Evolutionary conservation across 768 basidiomycete species (phyloP).

Genomic region (Boletus speciosus): DNA sequence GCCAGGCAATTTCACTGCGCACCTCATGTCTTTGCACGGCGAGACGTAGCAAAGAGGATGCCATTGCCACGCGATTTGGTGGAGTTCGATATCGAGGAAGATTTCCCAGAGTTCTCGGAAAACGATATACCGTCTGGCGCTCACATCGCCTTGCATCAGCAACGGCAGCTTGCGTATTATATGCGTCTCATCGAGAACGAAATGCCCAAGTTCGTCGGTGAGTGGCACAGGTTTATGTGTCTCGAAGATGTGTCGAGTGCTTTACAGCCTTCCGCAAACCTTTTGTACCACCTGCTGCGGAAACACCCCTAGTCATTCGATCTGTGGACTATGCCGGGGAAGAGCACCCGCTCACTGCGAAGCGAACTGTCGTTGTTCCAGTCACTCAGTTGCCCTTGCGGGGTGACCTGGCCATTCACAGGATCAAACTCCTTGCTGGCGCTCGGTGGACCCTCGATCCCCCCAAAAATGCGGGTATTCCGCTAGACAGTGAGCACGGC

Average conservation of each 20-base stretch:
- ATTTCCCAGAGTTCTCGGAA: slow-evolving; percentile 26
- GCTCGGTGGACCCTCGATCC: slow-evolving; percentile 78
- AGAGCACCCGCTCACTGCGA: slow-evolving; percentile 64
- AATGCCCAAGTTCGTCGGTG: slow-evolving; percentile 83
- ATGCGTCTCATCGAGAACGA: slow-evolving; percentile 86
- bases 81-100: slow-evolving; percentile 36
- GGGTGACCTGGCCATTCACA: slow-evolving; percentile 65
- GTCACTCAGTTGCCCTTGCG: slow-evolving; percentile 70
- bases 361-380: slow-evolving; percentile 71
- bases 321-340: slow-evolving; percentile 77
- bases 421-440: slow-evolving; percentile 86
- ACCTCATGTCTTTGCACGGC: slow-evolving; percentile 13
- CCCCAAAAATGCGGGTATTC: slow-evolving; percentile 61
- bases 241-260: slow-evolving; percentile 6
- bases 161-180: slow-evolving; percentile 72
- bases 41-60: slow-evolving; percentile 18
- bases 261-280: slow-evolving; percentile 73
- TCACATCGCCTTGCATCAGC: slow-evolving; percentile 70
- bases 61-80: slow-evolving; percentile 41
- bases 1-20: slow-evolving; percentile 27
- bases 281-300: slow-evolving; percentile 62
- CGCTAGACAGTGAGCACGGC: slow-evolving; percentile 39
- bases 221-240: slow-evolving; percentile 18
- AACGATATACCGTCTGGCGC: slow-evolving; percentile 69
- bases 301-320: slow-evolving; percentile 64